Evolutionary conservation across 2,329 filamentous ascomycete species (phyloP), one percentile per base, ranked within the genome.

Genomic region (Colletotrichum chlorophyti): DNA sequence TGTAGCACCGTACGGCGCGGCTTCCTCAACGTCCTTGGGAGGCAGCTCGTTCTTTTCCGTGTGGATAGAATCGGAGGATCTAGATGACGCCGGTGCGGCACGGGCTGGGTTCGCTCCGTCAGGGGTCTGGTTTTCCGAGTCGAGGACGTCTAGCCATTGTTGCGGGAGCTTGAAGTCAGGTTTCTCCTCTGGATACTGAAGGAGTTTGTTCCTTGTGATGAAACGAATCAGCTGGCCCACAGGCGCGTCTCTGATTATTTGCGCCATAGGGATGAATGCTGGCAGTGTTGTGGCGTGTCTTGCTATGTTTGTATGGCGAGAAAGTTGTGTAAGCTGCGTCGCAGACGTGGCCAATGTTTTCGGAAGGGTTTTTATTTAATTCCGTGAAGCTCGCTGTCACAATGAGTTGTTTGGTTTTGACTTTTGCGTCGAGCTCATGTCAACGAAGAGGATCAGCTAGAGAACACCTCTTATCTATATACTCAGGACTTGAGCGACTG

Each of bases 101-200:
- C 37, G 15, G n/a, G 40, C 34, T 17, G 42, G 29, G 10, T 29
- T 41, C 21, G 27, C 21, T 10, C 50, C 45, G 11, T 31, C 49
- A 6, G 27, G 21, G 41, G 32, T 61, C 15, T 21, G 48, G 60
- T 55, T 70, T 54, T 9, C 68, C 65, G 51, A 70, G 63, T 74
- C 68, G 26, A 76, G 42, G 34, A 76, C 65, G n/a, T 65, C 63
- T 27, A 72, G 54, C 73, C 74, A 76, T 2, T 69, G 57, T 19
- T 70, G 68, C 4, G 84, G 85, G 5, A 82, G 72, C 55, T 79
- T 66, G 63, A 87, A 89, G 63, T 74, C 83, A 19, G 79, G 64
- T 58, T 73, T 74, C 62, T 89, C 86, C 72, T 88, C 85, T 14
- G 84, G 84, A 59, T 87, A 88, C 57, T 79, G 76, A 11, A 88